phyloP scores from a whole-genome alignment of 768 basidiomycete species.

The Lyophyllum decastes region DNA sequence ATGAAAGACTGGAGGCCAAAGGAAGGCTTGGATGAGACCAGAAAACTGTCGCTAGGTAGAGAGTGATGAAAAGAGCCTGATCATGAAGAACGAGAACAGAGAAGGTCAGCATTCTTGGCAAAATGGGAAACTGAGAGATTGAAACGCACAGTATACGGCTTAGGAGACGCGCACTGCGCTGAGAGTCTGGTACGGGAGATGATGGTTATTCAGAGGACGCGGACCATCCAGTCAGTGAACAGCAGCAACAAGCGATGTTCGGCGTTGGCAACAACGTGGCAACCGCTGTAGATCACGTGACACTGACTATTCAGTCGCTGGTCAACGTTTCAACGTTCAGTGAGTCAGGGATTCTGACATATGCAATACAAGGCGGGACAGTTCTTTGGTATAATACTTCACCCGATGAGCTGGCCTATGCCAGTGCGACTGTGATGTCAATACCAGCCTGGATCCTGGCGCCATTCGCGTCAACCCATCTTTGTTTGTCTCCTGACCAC shows the following conservation, averaged over 20 bases:
- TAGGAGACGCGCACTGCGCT: constrained; percentile 18
- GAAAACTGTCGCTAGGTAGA: background rate
- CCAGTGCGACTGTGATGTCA: background rate
- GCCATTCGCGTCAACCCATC: too few species aligned
- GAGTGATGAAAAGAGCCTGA: background rate
- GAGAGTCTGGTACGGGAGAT: constrained; percentile 6
- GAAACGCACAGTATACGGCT: background rate
- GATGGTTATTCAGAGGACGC: constrained; percentile 5
- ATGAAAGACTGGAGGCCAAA: background rate
- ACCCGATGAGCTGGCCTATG: too few species aligned
- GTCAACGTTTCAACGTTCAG: too few species aligned
- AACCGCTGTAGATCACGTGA: constrained; percentile 15
- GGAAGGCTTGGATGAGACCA: constrained; percentile 1
- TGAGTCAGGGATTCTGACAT: too few species aligned
- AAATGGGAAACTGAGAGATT: background rate
- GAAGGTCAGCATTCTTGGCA: background rate
- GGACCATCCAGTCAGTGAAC: constrained; percentile 13
- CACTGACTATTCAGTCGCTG: background rate
- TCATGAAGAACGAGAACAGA: background rate
- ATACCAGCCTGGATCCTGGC: too few species aligned
- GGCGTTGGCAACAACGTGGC: constrained; percentile 12
- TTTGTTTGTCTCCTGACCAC: background rate
- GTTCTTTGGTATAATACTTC: background rate
- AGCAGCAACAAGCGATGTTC: constrained; percentile 11
- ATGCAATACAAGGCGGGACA: too few species aligned